Conservation (phyloP, 2,329 filamentous ascomycete genomes). For the Alternaria infectoria region DNA sequence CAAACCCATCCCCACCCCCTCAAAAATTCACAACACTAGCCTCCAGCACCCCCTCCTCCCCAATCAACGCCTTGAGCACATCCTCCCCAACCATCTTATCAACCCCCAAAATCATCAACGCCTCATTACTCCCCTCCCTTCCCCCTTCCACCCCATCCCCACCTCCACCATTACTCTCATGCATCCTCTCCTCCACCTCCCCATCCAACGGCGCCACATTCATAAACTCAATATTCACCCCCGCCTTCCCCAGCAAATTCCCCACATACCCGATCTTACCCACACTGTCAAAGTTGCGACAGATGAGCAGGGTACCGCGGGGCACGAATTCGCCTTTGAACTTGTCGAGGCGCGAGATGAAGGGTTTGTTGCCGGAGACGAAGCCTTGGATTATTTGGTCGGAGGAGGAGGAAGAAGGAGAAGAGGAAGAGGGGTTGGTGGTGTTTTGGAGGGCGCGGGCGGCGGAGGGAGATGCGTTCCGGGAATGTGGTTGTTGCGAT, state of each 20-base stretch:
- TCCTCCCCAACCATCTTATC: slow-evolving; percentile 68
- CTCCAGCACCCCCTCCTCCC: slow-evolving; percentile 58
- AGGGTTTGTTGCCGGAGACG: slow-evolving; percentile 67
- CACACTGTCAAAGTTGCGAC: slow-evolving; percentile 80
- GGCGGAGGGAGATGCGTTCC: slow-evolving; percentile 38
- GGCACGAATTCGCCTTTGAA: slow-evolving; percentile 78
- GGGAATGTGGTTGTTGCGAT: slow-evolving; percentile 32
- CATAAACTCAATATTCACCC: slow-evolving; percentile 83
- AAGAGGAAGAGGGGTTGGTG: background rate
- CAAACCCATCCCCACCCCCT: background rate
- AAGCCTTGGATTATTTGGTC: slow-evolving; percentile 70
- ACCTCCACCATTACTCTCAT: slow-evolving; percentile 18
- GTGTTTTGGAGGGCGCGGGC: slow-evolving; percentile 15
- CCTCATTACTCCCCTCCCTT: slow-evolving; percentile 61
- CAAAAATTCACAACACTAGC: slow-evolving; percentile 58
- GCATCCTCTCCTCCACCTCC: slow-evolving; percentile 34
- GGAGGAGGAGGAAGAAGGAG: background rate
- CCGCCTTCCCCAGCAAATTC: slow-evolving; percentile 69
- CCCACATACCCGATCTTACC: slow-evolving; percentile 85
- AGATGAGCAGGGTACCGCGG: slow-evolving; percentile 75
- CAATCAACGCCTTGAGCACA: slow-evolving; percentile 58
- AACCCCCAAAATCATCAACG: slow-evolving; percentile 81
- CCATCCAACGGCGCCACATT: slow-evolving; percentile 67
- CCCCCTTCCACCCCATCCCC: background rate
- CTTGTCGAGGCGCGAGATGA: slow-evolving; percentile 74